Base-by-base conservation (phyloP, 2,329 filamentous ascomycete genomes). In the Xylaria digitata region DNA sequence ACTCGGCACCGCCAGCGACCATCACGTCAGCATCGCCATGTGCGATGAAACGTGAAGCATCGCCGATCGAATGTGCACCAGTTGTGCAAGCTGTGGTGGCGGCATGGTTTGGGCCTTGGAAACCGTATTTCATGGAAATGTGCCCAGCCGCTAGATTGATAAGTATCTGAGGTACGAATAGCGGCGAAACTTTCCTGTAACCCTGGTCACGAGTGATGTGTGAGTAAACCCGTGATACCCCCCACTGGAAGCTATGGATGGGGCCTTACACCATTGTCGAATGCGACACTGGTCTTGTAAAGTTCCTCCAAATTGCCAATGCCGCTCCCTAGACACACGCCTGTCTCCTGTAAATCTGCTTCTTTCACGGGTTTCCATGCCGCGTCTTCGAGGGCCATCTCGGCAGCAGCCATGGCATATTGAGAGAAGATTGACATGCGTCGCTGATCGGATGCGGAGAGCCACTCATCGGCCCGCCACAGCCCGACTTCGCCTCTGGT, bases 71-170 rank as follows among this genome's bases (percentile, higher is more conserved):
- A 81, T 99, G 96, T 0, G 95, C 93, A 11, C 96, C 96, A 0
- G 96, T 99, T 0, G 96, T 98, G 78, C 96, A 99, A 65, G 96
- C 96, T 13, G 96, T 99, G 0, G 95, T 97, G 45, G 89, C 93
- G 1, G 95, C 89, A 79, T 97, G 96, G 76, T 97, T 97, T 4
- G 96, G 96, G 0, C 96, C 96, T 78, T 92, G 82, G 75, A 99
- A 92, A 19, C 93, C 92, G 80, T 96, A 90, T 73, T 89, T 92
- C 90, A 99, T 98, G 30, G 95, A 95, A 43, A 98, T 89, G 77
- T 98, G 95, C 0, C 96, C 96, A 9, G 96, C 96, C 0, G 93
- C 96, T 72, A 99, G 87, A 78, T 99, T 99, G 80, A 97, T 97
- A 56, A 99, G 85, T 7, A 98, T 89, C 72, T 93, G 91, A 6